Conservation (phyloP, 495 filamentous ascomycete genomes). For the Neurospora tetraspora region DNA sequence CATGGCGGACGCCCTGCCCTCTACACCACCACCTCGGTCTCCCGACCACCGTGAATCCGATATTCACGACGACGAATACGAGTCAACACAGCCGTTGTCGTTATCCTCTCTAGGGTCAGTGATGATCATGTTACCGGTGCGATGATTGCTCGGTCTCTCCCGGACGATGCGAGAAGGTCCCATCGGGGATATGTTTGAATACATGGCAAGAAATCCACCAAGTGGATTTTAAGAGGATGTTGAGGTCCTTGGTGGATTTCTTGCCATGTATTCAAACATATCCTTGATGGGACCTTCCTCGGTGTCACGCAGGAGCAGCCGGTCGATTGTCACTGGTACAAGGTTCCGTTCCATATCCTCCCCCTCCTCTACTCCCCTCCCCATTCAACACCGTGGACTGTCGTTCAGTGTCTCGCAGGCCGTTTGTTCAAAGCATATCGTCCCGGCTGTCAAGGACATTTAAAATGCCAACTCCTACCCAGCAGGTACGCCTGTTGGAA, state of each 20-base stretch:
- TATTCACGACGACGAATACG: neutral
- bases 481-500: neutral
- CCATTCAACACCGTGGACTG: neutral
- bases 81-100: neutral
- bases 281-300: too few relatives aligned
- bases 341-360: neutral
- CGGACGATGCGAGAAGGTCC: neutral
- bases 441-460: neutral
- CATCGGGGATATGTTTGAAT: too few relatives aligned
- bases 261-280: too few relatives aligned
- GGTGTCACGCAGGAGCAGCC: neutral
- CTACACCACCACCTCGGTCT: neutral
- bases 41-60: neutral
- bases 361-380: neutral
- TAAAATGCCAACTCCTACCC: neutral
- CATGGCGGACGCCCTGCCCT: neutral
- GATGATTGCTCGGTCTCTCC: neutral
- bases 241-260: too few relatives aligned
- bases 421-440: too few relatives aligned
- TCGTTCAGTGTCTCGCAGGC: too few relatives aligned
- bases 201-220: too few relatives aligned
- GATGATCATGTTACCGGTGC: neutral
- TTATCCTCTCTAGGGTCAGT: neutral
- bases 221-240: too few relatives aligned
- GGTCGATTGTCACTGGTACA: neutral